Evolutionary conservation across 331 rosid genomes (phyloP).

Genomic region (Malus hybrid): DNA sequence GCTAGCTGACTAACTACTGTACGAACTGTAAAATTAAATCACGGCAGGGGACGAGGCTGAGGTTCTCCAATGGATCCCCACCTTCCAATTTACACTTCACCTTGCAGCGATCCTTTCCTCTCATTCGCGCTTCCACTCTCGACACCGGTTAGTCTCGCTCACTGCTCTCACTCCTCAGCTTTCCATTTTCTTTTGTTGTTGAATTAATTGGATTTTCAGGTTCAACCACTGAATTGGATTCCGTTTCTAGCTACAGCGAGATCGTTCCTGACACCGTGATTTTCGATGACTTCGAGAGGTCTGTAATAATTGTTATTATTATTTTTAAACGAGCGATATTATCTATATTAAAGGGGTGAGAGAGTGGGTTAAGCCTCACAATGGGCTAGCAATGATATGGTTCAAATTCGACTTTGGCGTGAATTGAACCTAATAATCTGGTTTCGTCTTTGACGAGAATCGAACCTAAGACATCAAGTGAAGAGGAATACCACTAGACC

Average conservation of each 20-base stretch:
- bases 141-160: slow-evolving; percentile 35
- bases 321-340: too few relatives aligned
- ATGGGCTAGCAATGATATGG: too few relatives aligned
- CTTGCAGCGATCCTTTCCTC: slow-evolving; percentile 28
- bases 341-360: too few relatives aligned
- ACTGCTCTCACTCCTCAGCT: neutral
- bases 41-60: slow-evolving; percentile 31
- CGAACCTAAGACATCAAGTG: too few relatives aligned
- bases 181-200: neutral
- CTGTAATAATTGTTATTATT: neutral
- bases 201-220: slow-evolving; percentile 26
- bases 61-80: slow-evolving; percentile 31
- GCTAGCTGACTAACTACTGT: neutral
- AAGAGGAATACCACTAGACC: too few relatives aligned
- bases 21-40: neutral
- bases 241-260: slow-evolving; percentile 81
- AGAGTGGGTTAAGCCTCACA: too few relatives aligned
- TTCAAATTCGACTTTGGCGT: too few relatives aligned
- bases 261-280: slow-evolving; percentile 98
- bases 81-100: slow-evolving; percentile 25
- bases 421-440: too few relatives aligned
- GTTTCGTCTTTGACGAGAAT: too few relatives aligned
- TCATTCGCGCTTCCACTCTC: slow-evolving; percentile 46
- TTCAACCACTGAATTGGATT: slow-evolving; percentile 62
- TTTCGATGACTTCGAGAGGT: slow-evolving; percentile 91